phyloP scores from a whole-genome alignment of 2,329 filamentous ascomycete genomes.

The Aspergillus jensenii region DNA sequence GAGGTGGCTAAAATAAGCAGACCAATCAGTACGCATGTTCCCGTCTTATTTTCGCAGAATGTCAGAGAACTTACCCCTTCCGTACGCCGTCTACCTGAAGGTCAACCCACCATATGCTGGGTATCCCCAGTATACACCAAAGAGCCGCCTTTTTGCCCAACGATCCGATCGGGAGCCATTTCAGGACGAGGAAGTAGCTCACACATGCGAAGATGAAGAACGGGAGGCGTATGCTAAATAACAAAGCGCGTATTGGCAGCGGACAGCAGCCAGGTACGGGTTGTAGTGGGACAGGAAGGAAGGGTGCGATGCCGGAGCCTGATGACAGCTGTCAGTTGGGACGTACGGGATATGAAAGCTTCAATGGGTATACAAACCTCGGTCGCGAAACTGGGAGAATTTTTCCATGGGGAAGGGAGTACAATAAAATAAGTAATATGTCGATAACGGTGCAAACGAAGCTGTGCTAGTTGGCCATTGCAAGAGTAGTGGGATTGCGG shows the following conservation, averaged over 20 bases:
- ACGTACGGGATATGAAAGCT: background rate
- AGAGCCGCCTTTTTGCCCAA: conserved; percentile 76
- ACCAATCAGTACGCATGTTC: background rate
- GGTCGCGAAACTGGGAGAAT: conserved; percentile 88
- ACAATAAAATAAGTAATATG: background rate
- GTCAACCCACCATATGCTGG: conserved; percentile 97
- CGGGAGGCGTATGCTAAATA: conserved; percentile 80
- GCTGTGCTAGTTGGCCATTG: conserved; percentile 9
- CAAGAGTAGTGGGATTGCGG: background rate
- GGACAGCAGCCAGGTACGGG: conserved; percentile 56
- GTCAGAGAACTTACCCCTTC: conserved; percentile 61
- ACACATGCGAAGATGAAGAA: conserved; percentile 67
- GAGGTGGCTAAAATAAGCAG: conserved; percentile 53
- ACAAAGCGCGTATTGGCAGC: conserved; percentile 63
- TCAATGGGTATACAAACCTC: conserved; percentile 56
- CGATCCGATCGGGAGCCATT: conserved; percentile 73
- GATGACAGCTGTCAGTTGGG: conserved; percentile 7
- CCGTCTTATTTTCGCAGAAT: background rate
- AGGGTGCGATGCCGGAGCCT: conserved; percentile 96
- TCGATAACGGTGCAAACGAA: background rate
- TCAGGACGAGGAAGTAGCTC: conserved; percentile 77
- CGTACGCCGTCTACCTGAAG: conserved; percentile 97
- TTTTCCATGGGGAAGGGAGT: conserved; percentile 70
- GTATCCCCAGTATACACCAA: conserved; percentile 83
- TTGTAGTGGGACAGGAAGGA: conserved; percentile 75